phyloP scores from a whole-genome alignment of 1,284 basidiomycete genomes.

The Tilletiaria anomala region DNA sequence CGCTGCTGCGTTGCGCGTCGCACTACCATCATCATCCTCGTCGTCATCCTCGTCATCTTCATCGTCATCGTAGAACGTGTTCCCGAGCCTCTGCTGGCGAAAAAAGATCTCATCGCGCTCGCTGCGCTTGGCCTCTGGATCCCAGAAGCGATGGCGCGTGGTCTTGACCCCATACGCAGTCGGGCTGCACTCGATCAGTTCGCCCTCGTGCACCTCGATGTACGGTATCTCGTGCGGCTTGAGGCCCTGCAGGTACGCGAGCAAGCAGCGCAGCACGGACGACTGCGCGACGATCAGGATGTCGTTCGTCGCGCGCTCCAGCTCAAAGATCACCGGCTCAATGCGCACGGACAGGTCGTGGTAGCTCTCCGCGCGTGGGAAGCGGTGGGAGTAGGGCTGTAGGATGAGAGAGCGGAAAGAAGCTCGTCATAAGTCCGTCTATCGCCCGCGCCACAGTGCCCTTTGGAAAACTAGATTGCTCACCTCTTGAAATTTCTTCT shows the following conservation, averaged over 20 bases:
- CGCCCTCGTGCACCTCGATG: conserved; percentile 57
- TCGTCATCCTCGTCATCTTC: too few relatives aligned
- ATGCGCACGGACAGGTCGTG: conserved; percentile 54
- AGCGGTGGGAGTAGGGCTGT: conserved; percentile 69
- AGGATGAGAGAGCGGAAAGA: background rate
- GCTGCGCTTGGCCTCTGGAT: conserved; percentile 22
- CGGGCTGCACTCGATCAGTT: conserved; percentile 33
- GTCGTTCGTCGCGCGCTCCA: conserved; percentile 65
- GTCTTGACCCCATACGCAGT: conserved; percentile 37
- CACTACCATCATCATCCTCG: too few relatives aligned
- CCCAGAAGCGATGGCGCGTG: conserved; percentile 30
- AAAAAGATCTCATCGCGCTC: conserved; percentile 24
- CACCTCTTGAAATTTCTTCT: conserved; percentile 65
- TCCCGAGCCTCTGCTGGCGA: too few relatives aligned
- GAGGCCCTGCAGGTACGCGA: conserved; percentile 56
- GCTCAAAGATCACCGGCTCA: conserved; percentile 67
- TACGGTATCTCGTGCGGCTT: conserved; percentile 93
- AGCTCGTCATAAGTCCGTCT: background rate
- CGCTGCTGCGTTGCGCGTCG: too few relatives aligned
- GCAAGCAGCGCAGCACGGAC: conserved; percentile 89
- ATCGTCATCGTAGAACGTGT: too few relatives aligned
- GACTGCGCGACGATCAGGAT: conserved; percentile 55
- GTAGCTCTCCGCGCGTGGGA: conserved; percentile 51
- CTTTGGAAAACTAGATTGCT: background rate
- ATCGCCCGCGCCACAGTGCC: background rate